A percentile compares a stretch with the other conserved stretches of the same genome.
phyloP scores from a whole-genome alignment of 2,329 filamentous ascomycete species.

The Metarhizium anisopliae region DNA sequence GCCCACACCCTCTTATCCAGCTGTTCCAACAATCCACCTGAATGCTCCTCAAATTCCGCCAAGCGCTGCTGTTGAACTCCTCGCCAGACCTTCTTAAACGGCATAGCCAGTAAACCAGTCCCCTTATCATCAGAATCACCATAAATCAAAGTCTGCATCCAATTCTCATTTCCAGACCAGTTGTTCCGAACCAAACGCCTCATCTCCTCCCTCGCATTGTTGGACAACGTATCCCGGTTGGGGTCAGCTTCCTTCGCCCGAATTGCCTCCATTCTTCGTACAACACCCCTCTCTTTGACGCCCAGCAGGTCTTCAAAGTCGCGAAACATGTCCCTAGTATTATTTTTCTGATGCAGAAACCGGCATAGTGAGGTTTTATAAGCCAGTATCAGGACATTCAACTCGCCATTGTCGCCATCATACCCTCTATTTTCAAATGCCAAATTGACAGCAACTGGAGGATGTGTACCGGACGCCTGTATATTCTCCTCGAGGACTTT shows the following conservation, averaged over 20 bases:
- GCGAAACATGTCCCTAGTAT: slow-evolving; percentile 46
- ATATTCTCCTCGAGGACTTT: slow-evolving; percentile 45
- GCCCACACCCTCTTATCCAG: slow-evolving; percentile 58
- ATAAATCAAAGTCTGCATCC: slow-evolving; percentile 62
- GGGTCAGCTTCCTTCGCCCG: slow-evolving; percentile 19
- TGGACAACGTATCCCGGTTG: slow-evolving; percentile 25
- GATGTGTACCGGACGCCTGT: slow-evolving; percentile 27
- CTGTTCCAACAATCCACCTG: slow-evolving; percentile 54
- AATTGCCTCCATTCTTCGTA: slow-evolving; percentile 40
- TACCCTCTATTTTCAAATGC: slow-evolving; percentile 52
- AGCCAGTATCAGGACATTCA: slow-evolving; percentile 62
- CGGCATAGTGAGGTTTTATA: slow-evolving; percentile 60
- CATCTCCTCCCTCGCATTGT: slow-evolving; percentile 38
- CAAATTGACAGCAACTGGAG: slow-evolving; percentile 43
- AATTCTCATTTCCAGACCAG: slow-evolving; percentile 70
- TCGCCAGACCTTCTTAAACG: slow-evolving; percentile 65
- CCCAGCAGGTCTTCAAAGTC: slow-evolving; percentile 58
- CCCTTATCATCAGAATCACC: slow-evolving; percentile 50
- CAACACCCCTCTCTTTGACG: slow-evolving; percentile 50
- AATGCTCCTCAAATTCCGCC: slow-evolving; percentile 44
- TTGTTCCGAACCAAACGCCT: slow-evolving; percentile 57
- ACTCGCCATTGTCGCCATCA: slow-evolving; percentile 40
- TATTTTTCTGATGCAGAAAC: slow-evolving; percentile 50
- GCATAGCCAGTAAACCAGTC: slow-evolving; percentile 55
- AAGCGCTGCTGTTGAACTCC: slow-evolving; percentile 52